phyloP scores from a whole-genome alignment of 148 eudicot species.

The Rhododendron griersonianum region DNA sequence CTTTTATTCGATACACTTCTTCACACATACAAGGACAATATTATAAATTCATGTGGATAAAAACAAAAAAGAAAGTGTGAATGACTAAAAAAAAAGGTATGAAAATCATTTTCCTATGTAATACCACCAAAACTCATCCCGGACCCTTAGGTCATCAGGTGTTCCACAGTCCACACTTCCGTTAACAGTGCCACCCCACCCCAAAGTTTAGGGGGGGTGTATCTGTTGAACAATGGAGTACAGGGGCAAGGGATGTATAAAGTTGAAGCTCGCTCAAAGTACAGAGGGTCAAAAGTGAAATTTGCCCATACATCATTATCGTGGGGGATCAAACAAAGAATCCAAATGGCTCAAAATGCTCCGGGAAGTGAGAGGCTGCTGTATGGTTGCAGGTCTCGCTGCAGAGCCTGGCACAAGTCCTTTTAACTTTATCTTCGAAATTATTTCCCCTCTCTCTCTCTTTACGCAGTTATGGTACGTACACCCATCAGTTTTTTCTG shows the following conservation, averaged over 20 bases:
- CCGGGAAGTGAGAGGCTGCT: conserved; percentile 4
- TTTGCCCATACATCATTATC: neutral
- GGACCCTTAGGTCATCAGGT: too few relatives aligned
- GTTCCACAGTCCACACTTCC: too few relatives aligned
- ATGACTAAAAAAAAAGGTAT: too few relatives aligned
- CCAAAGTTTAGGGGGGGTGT: too few relatives aligned
- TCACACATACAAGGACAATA: too few relatives aligned
- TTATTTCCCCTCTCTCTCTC: neutral
- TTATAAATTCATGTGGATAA: too few relatives aligned
- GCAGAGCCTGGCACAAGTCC: conserved; percentile 4
- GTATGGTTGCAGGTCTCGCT: neutral
- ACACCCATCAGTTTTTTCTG: neutral
- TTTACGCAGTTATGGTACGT: neutral
- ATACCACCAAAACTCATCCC: too few relatives aligned
- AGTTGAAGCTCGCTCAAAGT: neutral
- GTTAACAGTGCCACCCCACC: neutral
- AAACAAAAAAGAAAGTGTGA: too few relatives aligned
- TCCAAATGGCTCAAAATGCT: neutral
- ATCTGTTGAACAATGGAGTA: neutral
- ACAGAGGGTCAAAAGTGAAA: neutral
- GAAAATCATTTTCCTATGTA: too few relatives aligned
- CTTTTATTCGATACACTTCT: too few relatives aligned
- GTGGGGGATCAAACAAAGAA: neutral
- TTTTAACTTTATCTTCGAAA: conserved; percentile 1
- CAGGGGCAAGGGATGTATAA: neutral